These are phyloP conservation scores for Lepidium africanum DNA, from an alignment of 345 rosid species.

Conservation along the genomic window DNA sequence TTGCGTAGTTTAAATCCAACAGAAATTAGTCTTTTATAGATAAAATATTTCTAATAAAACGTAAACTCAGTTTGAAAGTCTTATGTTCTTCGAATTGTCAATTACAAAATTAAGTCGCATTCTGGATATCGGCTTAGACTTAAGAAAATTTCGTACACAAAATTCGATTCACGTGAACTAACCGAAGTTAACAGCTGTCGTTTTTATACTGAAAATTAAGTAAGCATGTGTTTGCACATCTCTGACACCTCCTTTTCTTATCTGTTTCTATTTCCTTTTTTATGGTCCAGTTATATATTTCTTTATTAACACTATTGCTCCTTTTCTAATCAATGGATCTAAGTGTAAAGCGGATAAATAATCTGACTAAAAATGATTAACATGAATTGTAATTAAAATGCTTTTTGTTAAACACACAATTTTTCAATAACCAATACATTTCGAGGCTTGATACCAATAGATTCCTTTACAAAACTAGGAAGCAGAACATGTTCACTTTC, in stretches of 20 bases:
- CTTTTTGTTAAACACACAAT: neutral
- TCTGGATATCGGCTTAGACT: neutral
- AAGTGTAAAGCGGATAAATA: neutral
- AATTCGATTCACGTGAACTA: constrained; percentile 22
- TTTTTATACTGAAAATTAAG: constrained; percentile 6
- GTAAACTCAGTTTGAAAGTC: too few species aligned
- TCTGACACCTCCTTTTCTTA: constrained; percentile 28
- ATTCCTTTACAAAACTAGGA: neutral
- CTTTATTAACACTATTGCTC: neutral
- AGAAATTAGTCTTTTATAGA: too few species aligned
- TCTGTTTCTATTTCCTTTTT: constrained; percentile 9
- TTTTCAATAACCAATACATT: neutral
- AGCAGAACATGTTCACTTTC: neutral
- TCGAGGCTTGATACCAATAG: neutral
- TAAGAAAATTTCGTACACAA: neutral
- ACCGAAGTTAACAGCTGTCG: constrained; percentile 24
- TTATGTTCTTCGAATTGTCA: too few species aligned
- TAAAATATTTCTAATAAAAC: too few species aligned
- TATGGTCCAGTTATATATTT: neutral
- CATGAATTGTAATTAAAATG: neutral
- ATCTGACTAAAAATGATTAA: neutral
- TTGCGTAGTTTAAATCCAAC: too few species aligned
- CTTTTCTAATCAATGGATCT: neutral
- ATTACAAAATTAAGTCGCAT: neutral
- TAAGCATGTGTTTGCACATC: constrained; percentile 26